Evolutionary conservation across 2,329 filamentous ascomycete species (phyloP).

Genomic region (Thelonectria olida): DNA sequence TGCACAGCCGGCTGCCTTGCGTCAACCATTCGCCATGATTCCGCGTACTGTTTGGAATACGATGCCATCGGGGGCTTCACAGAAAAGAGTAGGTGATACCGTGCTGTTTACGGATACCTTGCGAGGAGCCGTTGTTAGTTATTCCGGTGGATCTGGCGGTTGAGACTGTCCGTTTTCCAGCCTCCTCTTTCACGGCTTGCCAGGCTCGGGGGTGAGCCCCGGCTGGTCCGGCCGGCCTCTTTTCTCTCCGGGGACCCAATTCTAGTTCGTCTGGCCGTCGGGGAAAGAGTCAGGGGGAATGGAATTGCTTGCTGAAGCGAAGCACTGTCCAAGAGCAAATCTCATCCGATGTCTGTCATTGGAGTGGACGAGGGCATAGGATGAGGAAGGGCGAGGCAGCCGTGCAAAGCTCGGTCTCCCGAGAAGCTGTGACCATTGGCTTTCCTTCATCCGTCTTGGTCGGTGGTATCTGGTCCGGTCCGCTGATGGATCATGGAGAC

Average conservation of each 20-base stretch:
- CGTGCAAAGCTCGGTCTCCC: conserved; percentile 1
- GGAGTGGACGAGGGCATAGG: not conserved
- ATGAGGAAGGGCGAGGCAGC: not conserved
- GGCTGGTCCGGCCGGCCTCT: conserved; percentile 18
- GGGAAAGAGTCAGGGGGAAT: conserved; percentile 15
- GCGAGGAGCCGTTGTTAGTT: conserved; percentile 5
- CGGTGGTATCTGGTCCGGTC: not conserved
- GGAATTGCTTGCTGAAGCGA: conserved; percentile 10
- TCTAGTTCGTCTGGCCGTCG: conserved; percentile 7
- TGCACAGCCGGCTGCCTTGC: not conserved
- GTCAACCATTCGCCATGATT: not conserved
- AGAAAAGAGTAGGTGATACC: not conserved
- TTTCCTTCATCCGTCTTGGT: conserved; percentile 4
- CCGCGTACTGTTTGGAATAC: not conserved
- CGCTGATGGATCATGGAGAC: not conserved
- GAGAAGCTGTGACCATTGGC: not conserved
- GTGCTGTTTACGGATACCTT: no score
- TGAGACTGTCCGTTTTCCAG: conserved; percentile 33
- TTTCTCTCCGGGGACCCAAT: conserved; percentile 16
- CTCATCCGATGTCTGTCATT: conserved; percentile 12
- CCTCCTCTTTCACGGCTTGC: conserved; percentile 33
- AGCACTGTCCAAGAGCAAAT: conserved; percentile 16
- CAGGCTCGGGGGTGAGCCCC: conserved; percentile 23
- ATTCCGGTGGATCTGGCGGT: conserved; percentile 28
- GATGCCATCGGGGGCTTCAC: not conserved